Percentiles rank a stretch among this genome's conserved stretches.
phyloP scores from a whole-genome alignment of 2,329 filamentous ascomycete genomes.

The Zopfia rhizophila region DNA sequence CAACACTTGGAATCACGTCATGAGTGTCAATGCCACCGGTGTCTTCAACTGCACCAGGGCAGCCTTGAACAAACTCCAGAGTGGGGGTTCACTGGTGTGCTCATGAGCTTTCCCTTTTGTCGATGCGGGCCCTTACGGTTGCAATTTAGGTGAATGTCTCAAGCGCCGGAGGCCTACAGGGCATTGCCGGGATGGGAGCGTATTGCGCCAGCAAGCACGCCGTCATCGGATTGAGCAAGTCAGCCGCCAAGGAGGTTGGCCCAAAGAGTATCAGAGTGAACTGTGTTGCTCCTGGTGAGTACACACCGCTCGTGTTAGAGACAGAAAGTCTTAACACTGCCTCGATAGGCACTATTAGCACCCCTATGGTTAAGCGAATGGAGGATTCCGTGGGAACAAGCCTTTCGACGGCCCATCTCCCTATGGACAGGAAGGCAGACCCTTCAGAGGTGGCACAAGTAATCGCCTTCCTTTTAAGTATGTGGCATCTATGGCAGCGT shows the following conservation, averaged over 20 bases:
- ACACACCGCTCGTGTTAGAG: not conserved
- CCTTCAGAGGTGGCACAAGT: conserved; percentile 28
- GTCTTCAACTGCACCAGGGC: conserved; percentile 45
- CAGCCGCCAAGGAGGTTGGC: conserved; percentile 39
- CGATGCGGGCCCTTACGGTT: conserved; percentile 55
- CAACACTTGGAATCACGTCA: conserved; percentile 48
- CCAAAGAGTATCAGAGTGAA: conserved; percentile 31
- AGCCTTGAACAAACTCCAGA: conserved; percentile 51
- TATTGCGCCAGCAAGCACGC: conserved; percentile 45
- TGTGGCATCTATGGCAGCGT: not conserved
- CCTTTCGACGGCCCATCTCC: not conserved
- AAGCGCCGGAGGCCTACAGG: conserved; percentile 36
- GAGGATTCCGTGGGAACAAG: conserved; percentile 17
- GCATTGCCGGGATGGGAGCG: conserved; percentile 30
- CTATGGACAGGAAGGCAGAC: conserved; percentile 25
- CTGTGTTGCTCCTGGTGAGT: conserved; percentile 29
- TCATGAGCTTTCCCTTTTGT: conserved; percentile 49
- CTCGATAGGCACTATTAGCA: conserved; percentile 26
- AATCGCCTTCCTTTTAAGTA: conserved; percentile 21
- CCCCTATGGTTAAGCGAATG: conserved; percentile 32
- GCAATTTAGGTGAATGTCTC: conserved; percentile 23
- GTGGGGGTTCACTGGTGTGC: conserved; percentile 59
- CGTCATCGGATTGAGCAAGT: conserved; percentile 45
- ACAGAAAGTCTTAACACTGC: not conserved
- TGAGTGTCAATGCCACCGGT: conserved; percentile 47